These are phyloP conservation scores for Cytospora schulzeri DNA, from an alignment of 2,329 filamentous ascomycete genomes.

Conservation along the genomic window DNA sequence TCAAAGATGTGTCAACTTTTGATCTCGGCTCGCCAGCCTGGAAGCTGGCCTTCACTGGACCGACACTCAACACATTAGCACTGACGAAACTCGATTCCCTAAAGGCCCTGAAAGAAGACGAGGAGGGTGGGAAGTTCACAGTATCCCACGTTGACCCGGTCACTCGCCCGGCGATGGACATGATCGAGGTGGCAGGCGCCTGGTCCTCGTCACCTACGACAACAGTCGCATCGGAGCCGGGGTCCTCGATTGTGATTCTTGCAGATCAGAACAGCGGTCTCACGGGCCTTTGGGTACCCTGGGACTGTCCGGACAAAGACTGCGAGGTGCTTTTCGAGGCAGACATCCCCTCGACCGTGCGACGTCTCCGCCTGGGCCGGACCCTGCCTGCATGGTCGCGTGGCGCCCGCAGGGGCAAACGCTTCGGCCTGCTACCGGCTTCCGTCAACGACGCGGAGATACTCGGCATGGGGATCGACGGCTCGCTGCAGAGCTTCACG, in stretches of 20 bases:
- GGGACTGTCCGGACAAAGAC: conserved; percentile 43
- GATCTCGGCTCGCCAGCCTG: conserved; percentile 55
- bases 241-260: conserved; percentile 49
- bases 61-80: conserved; percentile 50
- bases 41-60: conserved; percentile 42
- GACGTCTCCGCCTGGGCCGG: conserved; percentile 55
- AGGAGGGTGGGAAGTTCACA: neutral
- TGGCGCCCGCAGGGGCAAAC: conserved; percentile 35
- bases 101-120: conserved; percentile 48
- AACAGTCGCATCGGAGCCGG: conserved; percentile 26
- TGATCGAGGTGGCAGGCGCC: conserved; percentile 47
- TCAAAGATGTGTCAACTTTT: conserved; percentile 50
- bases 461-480: conserved; percentile 69
- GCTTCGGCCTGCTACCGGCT: conserved; percentile 47
- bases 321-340: conserved; percentile 57
- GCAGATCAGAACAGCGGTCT: conserved; percentile 51
- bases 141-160: conserved; percentile 49
- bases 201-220: conserved; percentile 27
- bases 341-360: conserved; percentile 56
- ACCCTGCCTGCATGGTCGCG: conserved; percentile 56
- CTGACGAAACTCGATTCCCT: conserved; percentile 59
- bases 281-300: conserved; percentile 54
- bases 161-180: conserved; percentile 48
- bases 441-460: conserved; percentile 52
- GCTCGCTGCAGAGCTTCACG: conserved; percentile 69